Percentiles rank a stretch among this genome's conserved stretches.
phyloP scores from a whole-genome alignment of 148 eudicot genomes.

The Chenopodium berlandieri region DNA sequence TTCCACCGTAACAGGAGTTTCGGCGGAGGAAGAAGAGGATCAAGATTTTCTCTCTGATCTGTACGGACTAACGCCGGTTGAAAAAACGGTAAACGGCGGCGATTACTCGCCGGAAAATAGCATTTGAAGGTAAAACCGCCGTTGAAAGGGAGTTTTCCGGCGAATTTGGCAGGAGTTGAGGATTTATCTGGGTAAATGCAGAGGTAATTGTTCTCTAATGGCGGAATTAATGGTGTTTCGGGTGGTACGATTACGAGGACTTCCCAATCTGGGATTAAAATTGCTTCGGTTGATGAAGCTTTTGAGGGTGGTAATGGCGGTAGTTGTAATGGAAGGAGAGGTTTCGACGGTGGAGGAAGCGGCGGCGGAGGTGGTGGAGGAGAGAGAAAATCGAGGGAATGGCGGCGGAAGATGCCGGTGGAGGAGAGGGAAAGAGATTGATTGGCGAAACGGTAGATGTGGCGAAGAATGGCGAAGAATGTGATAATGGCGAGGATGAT shows the following conservation, averaged over 20 bases:
- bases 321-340: background rate
- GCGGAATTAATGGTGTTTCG: constrained; percentile 4
- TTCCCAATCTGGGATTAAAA: constrained; percentile 63
- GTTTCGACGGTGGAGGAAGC: background rate
- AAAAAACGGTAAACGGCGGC: constrained; percentile 39
- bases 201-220: constrained; percentile 6
- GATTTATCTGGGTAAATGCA: constrained; percentile 44
- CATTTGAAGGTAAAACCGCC: constrained; percentile 42
- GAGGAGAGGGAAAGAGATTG: background rate
- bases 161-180: constrained; percentile 36
- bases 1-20: constrained; percentile 45
- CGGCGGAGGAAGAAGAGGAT: background rate
- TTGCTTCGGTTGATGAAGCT: constrained; percentile 16
- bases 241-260: constrained; percentile 43
- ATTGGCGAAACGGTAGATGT: constrained; percentile 12
- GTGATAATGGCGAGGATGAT: constrained; percentile 14
- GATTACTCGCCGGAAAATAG: constrained; percentile 40
- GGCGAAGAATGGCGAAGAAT: constrained; percentile 23
- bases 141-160: constrained; percentile 36
- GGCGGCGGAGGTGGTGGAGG: background rate
- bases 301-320: background rate
- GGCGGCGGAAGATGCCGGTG: background rate
- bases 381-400: background rate
- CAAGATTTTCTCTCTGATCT: background rate
- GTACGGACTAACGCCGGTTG: constrained; percentile 33